Evolutionary conservation across 345 rosid genomes (phyloP), one percentile per base, ranked within the genome.

Genomic region (Hypericum androsaemum): DNA sequence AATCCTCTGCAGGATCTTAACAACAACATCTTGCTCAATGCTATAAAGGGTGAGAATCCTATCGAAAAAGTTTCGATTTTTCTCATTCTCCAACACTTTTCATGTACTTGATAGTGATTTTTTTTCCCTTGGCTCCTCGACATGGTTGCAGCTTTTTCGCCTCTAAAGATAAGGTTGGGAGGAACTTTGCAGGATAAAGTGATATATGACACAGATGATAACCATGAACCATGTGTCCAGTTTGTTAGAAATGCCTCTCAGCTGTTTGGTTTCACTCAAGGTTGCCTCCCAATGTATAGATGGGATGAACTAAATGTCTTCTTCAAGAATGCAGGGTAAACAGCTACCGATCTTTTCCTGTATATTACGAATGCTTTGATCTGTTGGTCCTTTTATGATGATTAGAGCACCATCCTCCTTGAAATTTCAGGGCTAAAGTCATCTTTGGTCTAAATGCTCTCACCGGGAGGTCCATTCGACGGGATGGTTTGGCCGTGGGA

Each of bases 381-480:
- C 11, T 37, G 50, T 5, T 43, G 5, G 7, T 40, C 42, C 43
- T 0, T 12, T 56, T 10, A 39, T 7, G 53, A 12, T 39, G n/a
- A 36, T 53, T 44, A 38, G 44, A 15, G 11, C 10, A 12, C 43
- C 10, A 36, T 14, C 43, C 12, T 59, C 12, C 47, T 51, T 28
- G 60, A 44, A 11, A 12, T 45, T 57, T 17, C 86, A 88, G 96
- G 43, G 84, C 80, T 12, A 76, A 76, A 68, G 69, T 88, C 39
- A 79, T 84, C 22, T 88, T 84, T 38, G 95, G 96, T 39, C 65
- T 88, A 42, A 84, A 88, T 64, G 94, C 90, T 47, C 86, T 88
- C 0, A 5, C 68, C 1, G 88, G 96, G 1, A 73, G 86, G 17
- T 28, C 39, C 35, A 67, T 84, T 10, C 52, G 36, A 6, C 6